A percentile compares a stretch with the other conserved stretches of the same genome.
These are phyloP conservation scores for Phytophthora chlamydospora DNA, from an alignment of 352 stramenopile species.

Conservation along the genomic window DNA sequence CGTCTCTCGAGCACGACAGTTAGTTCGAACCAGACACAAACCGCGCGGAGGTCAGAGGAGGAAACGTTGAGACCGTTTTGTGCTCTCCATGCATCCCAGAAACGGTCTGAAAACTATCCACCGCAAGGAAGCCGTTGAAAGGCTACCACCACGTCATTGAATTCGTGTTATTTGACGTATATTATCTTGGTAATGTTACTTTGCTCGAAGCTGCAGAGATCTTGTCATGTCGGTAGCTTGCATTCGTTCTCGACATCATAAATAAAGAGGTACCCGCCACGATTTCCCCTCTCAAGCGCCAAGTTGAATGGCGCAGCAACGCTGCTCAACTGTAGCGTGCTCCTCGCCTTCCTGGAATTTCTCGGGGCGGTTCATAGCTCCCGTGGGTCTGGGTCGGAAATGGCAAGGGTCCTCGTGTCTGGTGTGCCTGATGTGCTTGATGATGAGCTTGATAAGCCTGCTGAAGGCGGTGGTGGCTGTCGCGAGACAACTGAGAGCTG, in stretches of 20 bases:
- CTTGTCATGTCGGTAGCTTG: constrained; percentile 17
- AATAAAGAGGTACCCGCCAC: constrained; percentile 33
- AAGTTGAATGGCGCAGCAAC: background rate
- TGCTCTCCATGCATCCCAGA: constrained; percentile 3
- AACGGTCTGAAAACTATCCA: constrained; percentile 14
- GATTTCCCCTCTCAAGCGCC: background rate
- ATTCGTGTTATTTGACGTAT: constrained; percentile 26
- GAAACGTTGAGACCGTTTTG: background rate
- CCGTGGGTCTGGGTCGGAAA: constrained; percentile 28
- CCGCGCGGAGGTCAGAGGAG: constrained; percentile 2
- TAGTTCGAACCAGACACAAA: constrained; percentile 6
- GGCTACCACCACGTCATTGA: background rate
- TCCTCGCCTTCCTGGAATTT: constrained; percentile 24
- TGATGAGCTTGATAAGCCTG: constrained; percentile 11
- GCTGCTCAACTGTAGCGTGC: constrained; percentile 32
- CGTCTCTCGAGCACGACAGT: constrained; percentile 6
- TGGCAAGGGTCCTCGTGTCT: constrained; percentile 11
- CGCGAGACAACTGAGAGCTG: constrained; percentile 23
- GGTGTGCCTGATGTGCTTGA: constrained; percentile 16
- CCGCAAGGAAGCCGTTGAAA: constrained; percentile 8
- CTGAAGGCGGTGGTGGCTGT: constrained; percentile 36
- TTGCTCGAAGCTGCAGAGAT: constrained; percentile 12
- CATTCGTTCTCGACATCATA: constrained; percentile 35
- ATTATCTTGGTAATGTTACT: constrained; percentile 14
- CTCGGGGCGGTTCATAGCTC: constrained; percentile 30